Base-by-base conservation (phyloP, 768 basidiomycete genomes). In the Boletus tylopilopsis region DNA sequence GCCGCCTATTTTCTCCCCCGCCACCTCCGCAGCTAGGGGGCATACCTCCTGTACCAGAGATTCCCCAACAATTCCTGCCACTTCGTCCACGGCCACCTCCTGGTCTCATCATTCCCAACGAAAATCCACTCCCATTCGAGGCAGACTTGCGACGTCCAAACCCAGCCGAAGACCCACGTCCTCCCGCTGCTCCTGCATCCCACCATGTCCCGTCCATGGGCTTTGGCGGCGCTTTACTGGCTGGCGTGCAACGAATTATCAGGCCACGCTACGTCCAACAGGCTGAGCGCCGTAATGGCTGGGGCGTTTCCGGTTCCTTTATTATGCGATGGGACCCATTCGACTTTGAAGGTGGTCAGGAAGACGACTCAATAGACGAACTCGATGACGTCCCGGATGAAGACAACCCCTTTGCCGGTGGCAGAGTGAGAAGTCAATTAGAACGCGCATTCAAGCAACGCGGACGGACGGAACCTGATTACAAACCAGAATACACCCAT, bases 401-500 rank as follows among this genome's bases (percentile, higher is more conserved):
- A 7, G 52, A 49, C 24, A 22, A 47, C 22, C 33, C 51, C 10
- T 50, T 50, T 6, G 48, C 25, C 22, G 44, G 34, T 30, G 50
- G 58, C 16, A 47, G 62, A 46, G 50, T 60, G 36, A 54, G 62
- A 42, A 27, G 16, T 30, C 60, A 55, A 22, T 21, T 66, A 35
- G 64, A 66, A 23, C 58, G 33, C 9, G 57, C 40, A 19, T 67
- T 67, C 50, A 62, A 56, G 21, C 56, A 52, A 36, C 60, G 55
- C 19, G 47, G 49, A 21, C 51, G 29, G 36, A 35, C 47, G 37
- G 68, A 71, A 21, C 63, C 69, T 16, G 73, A 79, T 50, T 88
- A 88, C 58, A 73, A 72, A 50, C 59, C 69, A 2, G 69, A 70
- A n/a, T 86, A 80, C 66, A 90, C 88, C 0, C 88, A 91, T 60